Evolutionary conservation across 1,139 yeast species (phyloP).

Genomic region (Pichia sp.): DNA sequence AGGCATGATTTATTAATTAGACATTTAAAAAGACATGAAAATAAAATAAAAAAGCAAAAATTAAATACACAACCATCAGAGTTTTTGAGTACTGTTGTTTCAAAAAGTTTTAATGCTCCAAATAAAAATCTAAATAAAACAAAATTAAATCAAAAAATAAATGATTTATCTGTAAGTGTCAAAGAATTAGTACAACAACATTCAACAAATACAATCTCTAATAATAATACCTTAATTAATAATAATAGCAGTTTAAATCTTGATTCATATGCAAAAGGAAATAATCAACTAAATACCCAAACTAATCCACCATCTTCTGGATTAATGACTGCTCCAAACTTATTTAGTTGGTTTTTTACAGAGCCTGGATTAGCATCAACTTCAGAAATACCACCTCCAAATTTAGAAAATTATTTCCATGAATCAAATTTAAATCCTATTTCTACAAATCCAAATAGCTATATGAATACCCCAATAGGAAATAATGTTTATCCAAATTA

Average conservation of each 20-base stretch:
- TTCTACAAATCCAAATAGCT: not conserved
- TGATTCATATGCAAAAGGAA: not conserved
- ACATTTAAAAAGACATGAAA: slow-evolving; percentile 47
- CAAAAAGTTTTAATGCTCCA: not conserved
- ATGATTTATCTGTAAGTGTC: not conserved
- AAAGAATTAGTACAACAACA: slow-evolving; percentile 6
- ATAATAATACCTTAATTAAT: not conserved
- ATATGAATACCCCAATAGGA: not conserved
- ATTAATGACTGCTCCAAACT: slow-evolving; percentile 12
- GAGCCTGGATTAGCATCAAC: slow-evolving; percentile 14
- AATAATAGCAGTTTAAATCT: not conserved
- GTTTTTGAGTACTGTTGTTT: slow-evolving; percentile 12
- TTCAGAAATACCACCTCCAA: not conserved
- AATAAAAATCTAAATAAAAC: too few species aligned
- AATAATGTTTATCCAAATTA: not conserved
- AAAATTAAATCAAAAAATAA: not conserved
- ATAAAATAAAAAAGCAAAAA: slow-evolving; percentile 14
- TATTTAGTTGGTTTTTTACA: slow-evolving; percentile 26
- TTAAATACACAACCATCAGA: slow-evolving; percentile 3
- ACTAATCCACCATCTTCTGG: too few species aligned
- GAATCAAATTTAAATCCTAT: slow-evolving; percentile 1
- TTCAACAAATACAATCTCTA: not conserved
- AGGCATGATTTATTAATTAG: slow-evolving; percentile 47
- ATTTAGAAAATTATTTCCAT: slow-evolving; percentile 3
- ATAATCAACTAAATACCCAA: not conserved